These are phyloP conservation scores for Withania somnifera DNA, from an alignment of 305 asterid genomes.

Conservation along the genomic window DNA sequence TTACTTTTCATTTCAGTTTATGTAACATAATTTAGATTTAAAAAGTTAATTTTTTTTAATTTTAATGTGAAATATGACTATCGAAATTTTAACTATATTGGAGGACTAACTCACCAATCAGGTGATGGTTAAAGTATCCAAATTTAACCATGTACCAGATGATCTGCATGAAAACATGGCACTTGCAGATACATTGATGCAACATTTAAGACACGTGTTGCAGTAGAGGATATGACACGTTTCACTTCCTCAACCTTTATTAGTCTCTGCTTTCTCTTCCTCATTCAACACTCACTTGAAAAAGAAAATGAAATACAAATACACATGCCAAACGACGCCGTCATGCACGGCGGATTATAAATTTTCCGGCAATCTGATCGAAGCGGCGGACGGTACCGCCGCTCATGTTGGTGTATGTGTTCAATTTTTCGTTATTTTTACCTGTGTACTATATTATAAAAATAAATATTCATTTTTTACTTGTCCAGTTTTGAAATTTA, in stretches of 20 bases:
- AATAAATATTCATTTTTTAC: no score
- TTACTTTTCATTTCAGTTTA: no score
- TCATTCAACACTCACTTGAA: no score
- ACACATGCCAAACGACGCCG: not conserved
- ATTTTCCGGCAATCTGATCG: constrained; percentile 1
- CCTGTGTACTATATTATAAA: no score
- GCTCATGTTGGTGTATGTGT: not conserved
- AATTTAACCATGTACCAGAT: no score
- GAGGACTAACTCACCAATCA: no score
- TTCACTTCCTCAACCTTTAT: not conserved
- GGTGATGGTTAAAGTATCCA: not conserved
- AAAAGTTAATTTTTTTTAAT: no score
- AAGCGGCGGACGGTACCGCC: constrained; percentile 11
- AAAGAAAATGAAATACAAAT: not conserved
- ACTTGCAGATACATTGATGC: not conserved
- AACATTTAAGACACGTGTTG: not conserved
- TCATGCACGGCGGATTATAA: not conserved
- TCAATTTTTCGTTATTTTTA: no score
- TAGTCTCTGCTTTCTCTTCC: not conserved
- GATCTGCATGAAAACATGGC: not conserved
- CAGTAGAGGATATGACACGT: not conserved
- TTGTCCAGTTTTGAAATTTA: no score
- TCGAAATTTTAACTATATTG: no score
- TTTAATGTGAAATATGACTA: no score
- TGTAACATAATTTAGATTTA: no score